Evolutionary conservation across 75 land plant species (phyloP), one percentile per base, ranked within the genome.

Genomic region (Pinus taeda): DNA sequence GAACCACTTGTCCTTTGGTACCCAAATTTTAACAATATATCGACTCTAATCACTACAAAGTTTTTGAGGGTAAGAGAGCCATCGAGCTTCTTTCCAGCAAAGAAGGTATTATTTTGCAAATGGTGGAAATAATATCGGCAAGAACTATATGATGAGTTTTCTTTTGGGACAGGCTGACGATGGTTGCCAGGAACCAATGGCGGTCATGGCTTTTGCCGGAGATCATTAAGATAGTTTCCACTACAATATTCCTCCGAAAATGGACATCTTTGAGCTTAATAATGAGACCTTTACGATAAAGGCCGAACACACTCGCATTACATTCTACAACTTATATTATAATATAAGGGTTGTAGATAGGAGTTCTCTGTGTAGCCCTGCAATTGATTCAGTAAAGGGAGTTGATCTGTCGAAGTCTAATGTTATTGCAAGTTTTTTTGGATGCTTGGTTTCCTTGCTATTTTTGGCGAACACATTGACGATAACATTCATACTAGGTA

Each of bases 291-390:
- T 91, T 81, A 88, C 86, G 2, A 88, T 88, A n/a, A 80, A 64
- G 29, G 90, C 93, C 0, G 88, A 78, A 36, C 73, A 83, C 22
- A 91, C 87, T 0, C 75, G 93, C 6, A 77, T 91, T 56, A 90
- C 90, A 0, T 91, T 91, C 74, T 91, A 86, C 65, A 91, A 90
- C 57, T 79, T 91, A 20, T 91, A 91, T 37, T 91, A 91, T 77
- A 91, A 88, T 64, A 88, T 80, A 9, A 81, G 90, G 74, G 80
- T 67, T 12, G 85, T 79, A 59, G 90, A 91, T 45, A 78, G 65
- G 70, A 88, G 83, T 75, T 91, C 93, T 45, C 74, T 91, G 8
- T 91, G 93, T 69, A 90, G 93, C 0, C 93, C 93, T 59, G 93
- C 88, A 24, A 67, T 91, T 17, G 93, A 91, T 57, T 85, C 86